Base-by-base conservation (phyloP, 2,329 filamentous ascomycete genomes). In the Fusarium redolens region DNA sequence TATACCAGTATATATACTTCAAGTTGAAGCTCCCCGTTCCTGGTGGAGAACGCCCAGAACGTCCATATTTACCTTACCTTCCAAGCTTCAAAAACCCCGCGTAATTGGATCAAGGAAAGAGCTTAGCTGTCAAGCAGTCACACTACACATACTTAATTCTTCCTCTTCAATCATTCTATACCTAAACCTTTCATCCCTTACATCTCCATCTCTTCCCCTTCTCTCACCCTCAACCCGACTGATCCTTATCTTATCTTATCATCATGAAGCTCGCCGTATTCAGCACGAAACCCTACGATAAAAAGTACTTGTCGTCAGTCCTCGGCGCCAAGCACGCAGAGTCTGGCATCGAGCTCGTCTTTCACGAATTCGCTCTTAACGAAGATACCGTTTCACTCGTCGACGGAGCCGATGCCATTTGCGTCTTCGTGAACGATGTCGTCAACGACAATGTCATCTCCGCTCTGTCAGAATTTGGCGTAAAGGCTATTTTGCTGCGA, bases 381-480 rank as follows among this genome's bases (percentile, higher is more conserved):
- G 72, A 83, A 33, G 86, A 90, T 50, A 93, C 90, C 1, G 88
- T 85, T 4, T 73, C 85, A 2, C 85, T 92, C 11, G 87, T 88
- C 5, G 77, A 81, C 4, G 86, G 83, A 40, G 84, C 86, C 65
- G 81, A 86, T 45, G 91, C 90, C 62, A 85, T 93, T 54, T 92
- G 91, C 81, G 88, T 89, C 75, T 93, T 93, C 75, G 91, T 92
- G 78, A 93, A 92, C 79, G 91, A 93, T 81, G 80, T 81, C 8
- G 82, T 92, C 25, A 82, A 85, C 59, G 84, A 80, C 9, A 77
- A 81, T 4, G 88, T 92, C 43, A 83, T 92, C 47, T 79, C 83
- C 25, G 81, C 82, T 1, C 85, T 92, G 13, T 81, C 85, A 59
- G 68, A 77, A 25, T 72, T 79, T 45, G 89, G 89, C 75, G 85